phyloP scores from a whole-genome alignment of 2,329 filamentous ascomycete species.

The Xylariaceae sp. region DNA sequence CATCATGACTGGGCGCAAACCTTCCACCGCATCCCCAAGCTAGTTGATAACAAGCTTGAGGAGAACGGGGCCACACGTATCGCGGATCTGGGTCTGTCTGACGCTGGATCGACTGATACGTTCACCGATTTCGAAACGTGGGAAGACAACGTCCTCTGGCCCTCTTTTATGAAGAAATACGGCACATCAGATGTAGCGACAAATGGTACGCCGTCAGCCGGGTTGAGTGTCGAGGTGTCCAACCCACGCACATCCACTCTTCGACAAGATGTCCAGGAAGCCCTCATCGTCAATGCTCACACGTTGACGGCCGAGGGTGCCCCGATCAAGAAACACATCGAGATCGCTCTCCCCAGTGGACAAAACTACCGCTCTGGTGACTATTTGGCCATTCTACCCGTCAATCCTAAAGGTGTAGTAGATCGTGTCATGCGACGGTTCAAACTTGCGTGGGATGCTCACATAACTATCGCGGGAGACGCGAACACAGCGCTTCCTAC shows the following conservation, averaged over 20 bases:
- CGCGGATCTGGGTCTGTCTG: slow-evolving; percentile 45
- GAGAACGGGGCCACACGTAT: slow-evolving; percentile 48
- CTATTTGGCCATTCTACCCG: slow-evolving; percentile 70
- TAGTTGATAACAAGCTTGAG: slow-evolving; percentile 46
- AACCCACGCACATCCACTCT: slow-evolving; percentile 55
- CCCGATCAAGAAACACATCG: slow-evolving; percentile 62
- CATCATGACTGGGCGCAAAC: slow-evolving; percentile 47
- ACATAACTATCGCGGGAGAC: slow-evolving; percentile 57
- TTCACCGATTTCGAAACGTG: slow-evolving; percentile 59
- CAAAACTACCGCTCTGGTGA: slow-evolving; percentile 70
- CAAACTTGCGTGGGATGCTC: slow-evolving; percentile 65
- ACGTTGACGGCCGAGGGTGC: slow-evolving; percentile 49
- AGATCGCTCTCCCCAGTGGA: slow-evolving; percentile 64
- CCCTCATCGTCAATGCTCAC: slow-evolving; percentile 53
- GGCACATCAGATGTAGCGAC: slow-evolving; percentile 21
- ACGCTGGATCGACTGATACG: slow-evolving; percentile 54
- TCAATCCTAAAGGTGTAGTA: slow-evolving; percentile 64
- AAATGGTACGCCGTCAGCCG: slow-evolving; percentile 19
- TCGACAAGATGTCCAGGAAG: slow-evolving; percentile 62
- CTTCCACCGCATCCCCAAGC: slow-evolving; percentile 56
- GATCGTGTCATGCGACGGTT: slow-evolving; percentile 64
- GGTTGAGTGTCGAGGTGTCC: slow-evolving; percentile 49
- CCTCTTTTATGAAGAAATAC: slow-evolving; percentile 40
- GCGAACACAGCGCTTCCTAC: slow-evolving; percentile 54
- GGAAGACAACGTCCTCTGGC: slow-evolving; percentile 54